Evolutionary conservation across 371 early-diverging fungal species (phyloP), one percentile per base, ranked within the genome.

Genomic region (Batkoa obscura): DNA sequence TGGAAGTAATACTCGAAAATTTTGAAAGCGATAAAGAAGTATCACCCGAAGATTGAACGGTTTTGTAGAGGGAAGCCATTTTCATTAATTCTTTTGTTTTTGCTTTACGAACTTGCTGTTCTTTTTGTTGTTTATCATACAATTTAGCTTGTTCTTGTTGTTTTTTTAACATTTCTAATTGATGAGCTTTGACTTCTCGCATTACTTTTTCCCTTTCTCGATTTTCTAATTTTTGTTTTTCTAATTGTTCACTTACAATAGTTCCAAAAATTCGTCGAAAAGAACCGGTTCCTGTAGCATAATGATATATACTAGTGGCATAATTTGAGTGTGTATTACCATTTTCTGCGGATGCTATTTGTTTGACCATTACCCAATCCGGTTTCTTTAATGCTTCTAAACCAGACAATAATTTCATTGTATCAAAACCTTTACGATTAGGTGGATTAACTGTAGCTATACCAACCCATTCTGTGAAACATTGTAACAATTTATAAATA

Each of bases 171-270:
- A 81, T 66, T 15, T 77, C 72, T 10, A 76, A 72, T 52, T 80
- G 81, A 0, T 73, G 65, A 6, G 78, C 76, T 30, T 78, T 72
- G 67, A 79, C 72, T 58, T 81, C 84, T 47, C 71, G 70, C 47
- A 80, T 79, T 30, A 84, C 64, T n/a, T 75, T 68, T 42, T 83
- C 81, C 23, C 76, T 72, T 60, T 86, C 86, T 39, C 78, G 80
- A 36, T 73, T 75, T 59, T 84, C 83, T 5, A 73, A 76, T 47
- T 77, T 78, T 10, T 74, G 58, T 45, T 81, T 83, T 10, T 86
- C 84, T 8, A 74, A 64, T 53, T 86, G 85, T 15, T 77, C 76
- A 2, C 63, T 57, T 0, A 86, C 70, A 23, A 84, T 62, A 36
- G 74, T 74, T 37, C 58, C 57, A 57, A 86, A 85, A 10, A 59